Conservation (phyloP, 1,284 basidiomycete genomes). For the Inonotus obliquus region DNA sequence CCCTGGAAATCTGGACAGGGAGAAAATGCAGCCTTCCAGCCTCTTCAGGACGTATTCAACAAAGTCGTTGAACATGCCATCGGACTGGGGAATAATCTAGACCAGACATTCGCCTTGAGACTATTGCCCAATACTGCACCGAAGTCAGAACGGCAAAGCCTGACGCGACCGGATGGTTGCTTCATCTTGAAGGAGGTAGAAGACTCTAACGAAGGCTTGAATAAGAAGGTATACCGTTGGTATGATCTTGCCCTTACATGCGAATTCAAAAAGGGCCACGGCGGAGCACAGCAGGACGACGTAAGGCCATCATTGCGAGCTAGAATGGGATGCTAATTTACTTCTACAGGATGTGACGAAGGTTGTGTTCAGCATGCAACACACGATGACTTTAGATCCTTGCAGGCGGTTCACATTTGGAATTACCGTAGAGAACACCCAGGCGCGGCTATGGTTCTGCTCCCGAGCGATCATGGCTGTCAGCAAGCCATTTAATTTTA, state of each 20-base stretch:
- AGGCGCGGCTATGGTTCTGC: not conserved
- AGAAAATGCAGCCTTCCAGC: not conserved
- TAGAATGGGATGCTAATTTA: not conserved
- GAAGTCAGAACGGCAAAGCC: no score
- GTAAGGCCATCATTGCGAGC: not conserved
- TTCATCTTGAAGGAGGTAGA: not conserved
- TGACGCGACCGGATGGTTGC: no score
- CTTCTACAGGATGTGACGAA: slow-evolving; percentile 17
- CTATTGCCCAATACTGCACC: no score
- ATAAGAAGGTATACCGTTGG: not conserved
- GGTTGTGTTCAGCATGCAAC: slow-evolving; percentile 14
- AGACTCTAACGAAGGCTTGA: not conserved
- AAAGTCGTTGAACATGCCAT: not conserved
- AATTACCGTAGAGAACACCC: slow-evolving; percentile 14
- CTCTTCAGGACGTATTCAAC: not conserved
- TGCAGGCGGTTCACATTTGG: slow-evolving; percentile 18
- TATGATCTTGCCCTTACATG: not conserved
- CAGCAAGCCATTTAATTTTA: slow-evolving; percentile 5
- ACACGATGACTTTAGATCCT: slow-evolving; percentile 17
- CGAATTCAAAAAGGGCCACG: slow-evolving; percentile 1
- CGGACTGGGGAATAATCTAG: no score
- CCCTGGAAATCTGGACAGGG: not conserved
- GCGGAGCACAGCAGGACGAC: not conserved
- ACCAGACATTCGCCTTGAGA: no score
- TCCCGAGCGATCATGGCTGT: not conserved